Percentiles rank a stretch among this genome's conserved stretches.
Conservation (phyloP, 73 alveolate genomes). For the Symbiodinium pilosum region DNA sequence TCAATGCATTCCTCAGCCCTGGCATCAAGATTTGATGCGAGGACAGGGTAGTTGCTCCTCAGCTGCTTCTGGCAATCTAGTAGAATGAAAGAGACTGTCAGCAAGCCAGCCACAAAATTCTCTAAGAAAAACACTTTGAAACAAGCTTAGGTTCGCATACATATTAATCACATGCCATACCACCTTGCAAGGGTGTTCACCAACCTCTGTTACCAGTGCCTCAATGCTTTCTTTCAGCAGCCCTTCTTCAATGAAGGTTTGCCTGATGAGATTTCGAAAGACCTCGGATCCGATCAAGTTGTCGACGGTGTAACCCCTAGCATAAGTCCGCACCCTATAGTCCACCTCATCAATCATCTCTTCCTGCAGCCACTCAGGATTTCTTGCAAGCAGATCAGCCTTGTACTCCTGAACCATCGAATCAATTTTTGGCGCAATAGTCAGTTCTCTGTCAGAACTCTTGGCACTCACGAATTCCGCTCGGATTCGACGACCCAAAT, state of each 20-base stretch:
- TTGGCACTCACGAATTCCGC: slow-evolving; percentile 35
- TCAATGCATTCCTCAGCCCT: slow-evolving; percentile 30
- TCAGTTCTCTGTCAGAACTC: neutral
- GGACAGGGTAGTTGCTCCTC: no score
- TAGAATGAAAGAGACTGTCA: no score
- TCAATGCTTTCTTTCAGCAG: neutral
- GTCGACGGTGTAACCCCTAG: slow-evolving; percentile 45
- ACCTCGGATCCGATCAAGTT: slow-evolving; percentile 35
- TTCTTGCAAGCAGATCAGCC: neutral
- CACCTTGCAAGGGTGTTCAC: slow-evolving; percentile 19
- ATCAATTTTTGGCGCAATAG: slow-evolving; percentile 34
- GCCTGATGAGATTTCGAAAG: slow-evolving; percentile 18
- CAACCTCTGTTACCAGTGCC: neutral
- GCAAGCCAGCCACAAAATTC: no score
- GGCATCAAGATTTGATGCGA: neutral
- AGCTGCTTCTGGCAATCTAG: no score
- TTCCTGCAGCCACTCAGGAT: slow-evolving; percentile 36
- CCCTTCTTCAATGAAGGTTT: slow-evolving; percentile 26
- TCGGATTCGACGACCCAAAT: slow-evolving; percentile 19
- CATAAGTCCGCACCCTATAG: slow-evolving; percentile 2
- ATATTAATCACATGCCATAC: neutral
- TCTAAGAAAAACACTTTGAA: no score
- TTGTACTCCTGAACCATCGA: slow-evolving; percentile 1
- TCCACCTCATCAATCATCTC: slow-evolving; percentile 32
- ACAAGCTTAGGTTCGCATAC: slow-evolving; percentile 12